Percentiles rank a stretch among this genome's conserved stretches.
phyloP scores from a whole-genome alignment of 139 green algal genomes.

The Protoeuglena noctilucae region DNA sequence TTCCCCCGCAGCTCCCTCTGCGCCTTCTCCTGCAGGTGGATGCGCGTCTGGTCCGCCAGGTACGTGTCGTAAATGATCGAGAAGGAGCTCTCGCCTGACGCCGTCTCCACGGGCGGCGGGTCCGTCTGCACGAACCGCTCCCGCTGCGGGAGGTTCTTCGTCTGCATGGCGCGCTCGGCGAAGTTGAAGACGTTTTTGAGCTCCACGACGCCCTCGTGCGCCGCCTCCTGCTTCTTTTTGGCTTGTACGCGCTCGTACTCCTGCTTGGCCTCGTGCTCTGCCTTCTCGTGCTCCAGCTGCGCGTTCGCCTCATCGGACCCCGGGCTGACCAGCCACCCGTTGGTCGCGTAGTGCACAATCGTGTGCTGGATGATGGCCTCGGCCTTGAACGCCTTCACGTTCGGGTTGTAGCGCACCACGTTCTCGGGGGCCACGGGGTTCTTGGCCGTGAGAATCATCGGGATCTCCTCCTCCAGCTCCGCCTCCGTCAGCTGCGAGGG shows the following conservation, averaged over 20 bases:
- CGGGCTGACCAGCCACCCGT: conserved; percentile 69
- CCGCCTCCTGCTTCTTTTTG: conserved; percentile 17
- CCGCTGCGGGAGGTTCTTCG: conserved; percentile 26
- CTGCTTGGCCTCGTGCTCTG: conserved; percentile 31
- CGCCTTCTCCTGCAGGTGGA: conserved; percentile 42
- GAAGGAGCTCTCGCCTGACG: conserved; percentile 49
- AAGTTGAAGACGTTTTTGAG: conserved; percentile 90
- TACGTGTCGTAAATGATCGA: conserved; percentile 90
- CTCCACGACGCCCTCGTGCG: conserved; percentile 41
- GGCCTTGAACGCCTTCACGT: conserved; percentile 35
- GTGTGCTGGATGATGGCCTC: conserved; percentile 77
- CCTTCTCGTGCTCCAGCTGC: conserved; percentile 51
- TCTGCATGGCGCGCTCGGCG: conserved; percentile 61
- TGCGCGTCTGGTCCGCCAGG: conserved; percentile 55
- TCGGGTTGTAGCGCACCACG: conserved; percentile 63
- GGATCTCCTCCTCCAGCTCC: conserved; percentile 69
- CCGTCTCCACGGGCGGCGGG: conserved; percentile 39
- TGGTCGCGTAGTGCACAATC: conserved; percentile 45
- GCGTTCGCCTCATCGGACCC: conserved; percentile 54
- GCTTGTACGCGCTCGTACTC: conserved; percentile 20
- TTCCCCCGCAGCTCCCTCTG: conserved; percentile 28
- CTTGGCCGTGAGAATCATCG: conserved; percentile 66
- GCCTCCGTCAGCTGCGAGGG: conserved; percentile 40
- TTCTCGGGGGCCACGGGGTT: conserved; percentile 62
- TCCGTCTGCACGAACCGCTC: conserved; percentile 60